These are phyloP conservation scores for Colletotrichum spaethianum DNA, from an alignment of 2,329 filamentous ascomycete genomes.

Conservation along the genomic window DNA sequence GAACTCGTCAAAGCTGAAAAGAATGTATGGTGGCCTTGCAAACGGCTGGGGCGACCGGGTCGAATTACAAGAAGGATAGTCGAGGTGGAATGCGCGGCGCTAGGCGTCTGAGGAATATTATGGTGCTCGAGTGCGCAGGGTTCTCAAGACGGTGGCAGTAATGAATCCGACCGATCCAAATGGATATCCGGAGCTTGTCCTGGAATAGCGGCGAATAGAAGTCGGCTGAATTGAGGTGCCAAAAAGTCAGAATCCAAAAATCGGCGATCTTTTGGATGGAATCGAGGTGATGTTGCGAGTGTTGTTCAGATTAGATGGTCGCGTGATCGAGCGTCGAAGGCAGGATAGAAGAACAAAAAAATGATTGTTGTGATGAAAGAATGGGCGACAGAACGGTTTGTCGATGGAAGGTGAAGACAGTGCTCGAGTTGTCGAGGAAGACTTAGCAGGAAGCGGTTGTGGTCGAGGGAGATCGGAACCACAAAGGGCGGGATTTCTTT, in stretches of 20 bases:
- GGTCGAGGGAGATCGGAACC: constrained; percentile 18
- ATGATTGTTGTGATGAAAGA: constrained; percentile 33
- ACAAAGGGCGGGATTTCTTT: constrained; percentile 34
- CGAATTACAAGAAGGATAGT: constrained; percentile 44
- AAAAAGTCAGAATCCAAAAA: constrained; percentile 47
- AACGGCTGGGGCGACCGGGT: constrained; percentile 35
- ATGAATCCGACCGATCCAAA: constrained; percentile 31
- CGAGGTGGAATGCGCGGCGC: constrained; percentile 23
- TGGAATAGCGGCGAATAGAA: constrained; percentile 6
- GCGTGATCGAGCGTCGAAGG: constrained; percentile 38
- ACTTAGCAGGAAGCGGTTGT: constrained; percentile 23
- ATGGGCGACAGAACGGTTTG: constrained; percentile 25
- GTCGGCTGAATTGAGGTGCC: constrained; percentile 49
- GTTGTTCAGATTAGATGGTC: constrained; percentile 33
- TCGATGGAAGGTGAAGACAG: constrained; percentile 31
- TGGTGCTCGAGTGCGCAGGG: constrained; percentile 27
- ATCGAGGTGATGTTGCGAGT: constrained; percentile 24
- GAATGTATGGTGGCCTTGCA: constrained; percentile 38
- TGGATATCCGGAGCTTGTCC: constrained; percentile 31
- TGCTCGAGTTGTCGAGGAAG: constrained; percentile 6
- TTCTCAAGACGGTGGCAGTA: constrained; percentile 13
- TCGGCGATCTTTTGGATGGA: constrained; percentile 43
- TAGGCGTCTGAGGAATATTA: constrained; percentile 43
- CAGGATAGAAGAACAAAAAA: constrained; percentile 39
- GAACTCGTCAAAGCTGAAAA: constrained; percentile 27